Percentiles rank a stretch among this genome's conserved stretches.
Evolutionary conservation across 331 rosid genomes (phyloP).

Genomic region (Cydonia oblonga): DNA sequence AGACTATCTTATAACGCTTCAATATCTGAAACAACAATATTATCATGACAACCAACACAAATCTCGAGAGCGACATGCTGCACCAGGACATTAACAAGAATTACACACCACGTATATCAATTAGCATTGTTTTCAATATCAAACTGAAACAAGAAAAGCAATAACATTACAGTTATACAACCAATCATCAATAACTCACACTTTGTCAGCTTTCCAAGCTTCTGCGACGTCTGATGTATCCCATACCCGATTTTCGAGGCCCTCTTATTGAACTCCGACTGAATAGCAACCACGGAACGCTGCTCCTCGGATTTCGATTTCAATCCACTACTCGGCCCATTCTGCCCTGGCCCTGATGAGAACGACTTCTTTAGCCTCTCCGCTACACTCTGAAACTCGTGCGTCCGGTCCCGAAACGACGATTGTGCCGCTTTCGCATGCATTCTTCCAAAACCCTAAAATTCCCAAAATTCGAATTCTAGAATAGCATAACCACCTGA

Average conservation of each 20-base stretch:
- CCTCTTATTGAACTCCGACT: conserved; percentile 71
- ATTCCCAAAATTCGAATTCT: conserved; percentile 13
- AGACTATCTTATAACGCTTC: background rate
- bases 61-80: background rate
- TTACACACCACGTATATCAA: background rate
- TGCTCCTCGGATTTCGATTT: conserved; percentile 66
- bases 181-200: conserved; percentile 19
- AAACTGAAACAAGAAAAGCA: background rate
- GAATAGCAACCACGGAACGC: conserved; percentile 46
- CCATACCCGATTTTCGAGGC: conserved; percentile 86
- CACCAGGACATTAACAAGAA: background rate
- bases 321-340: conserved; percentile 45
- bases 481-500: conserved; percentile 26
- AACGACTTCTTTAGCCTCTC: conserved; percentile 65
- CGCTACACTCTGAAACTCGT: conserved; percentile 56
- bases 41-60: background rate
- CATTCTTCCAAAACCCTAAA: conserved; percentile 28
- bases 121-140: background rate
- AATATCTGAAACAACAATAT: background rate
- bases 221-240: conserved; percentile 87
- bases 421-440: conserved; percentile 53
- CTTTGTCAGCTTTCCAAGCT: conserved; percentile 74
- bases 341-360: conserved; percentile 33
- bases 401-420: conserved; percentile 73
- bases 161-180: background rate